Evolutionary conservation across 225 moss, liverwort and hornwort species (phyloP).

Genomic region (Pseudoscleropodium purum): DNA sequence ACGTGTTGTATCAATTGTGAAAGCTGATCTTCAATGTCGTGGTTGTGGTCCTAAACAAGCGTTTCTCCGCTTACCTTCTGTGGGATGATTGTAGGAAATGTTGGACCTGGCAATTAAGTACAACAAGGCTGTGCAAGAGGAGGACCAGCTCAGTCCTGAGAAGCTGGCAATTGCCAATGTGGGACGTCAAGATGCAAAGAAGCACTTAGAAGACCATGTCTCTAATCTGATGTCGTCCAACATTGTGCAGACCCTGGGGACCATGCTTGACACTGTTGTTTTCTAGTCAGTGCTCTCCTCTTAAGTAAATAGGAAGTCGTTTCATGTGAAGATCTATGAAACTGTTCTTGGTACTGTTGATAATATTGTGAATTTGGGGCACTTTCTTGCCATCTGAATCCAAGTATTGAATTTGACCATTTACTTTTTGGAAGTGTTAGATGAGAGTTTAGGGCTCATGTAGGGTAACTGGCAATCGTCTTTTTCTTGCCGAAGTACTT

Average conservation of each 20-base stretch:
- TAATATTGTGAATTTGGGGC: background rate
- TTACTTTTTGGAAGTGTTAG: background rate
- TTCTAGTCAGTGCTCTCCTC: conserved; percentile 31
- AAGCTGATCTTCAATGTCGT: background rate
- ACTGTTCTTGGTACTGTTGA: background rate
- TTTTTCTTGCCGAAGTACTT: background rate
- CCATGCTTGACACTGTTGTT: conserved; percentile 97
- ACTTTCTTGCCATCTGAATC: background rate
- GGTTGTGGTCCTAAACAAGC: background rate
- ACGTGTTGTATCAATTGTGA: background rate
- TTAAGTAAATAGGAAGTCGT: background rate
- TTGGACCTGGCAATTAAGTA: conserved; percentile 82
- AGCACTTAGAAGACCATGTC: conserved; percentile 87
- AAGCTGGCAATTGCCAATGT: conserved; percentile 91
- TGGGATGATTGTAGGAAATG: conserved; percentile 62
- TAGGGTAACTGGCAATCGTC: background rate
- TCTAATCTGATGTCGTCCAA: conserved; percentile 95
- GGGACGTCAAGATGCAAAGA: conserved; percentile 95
- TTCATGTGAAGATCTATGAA: background rate
- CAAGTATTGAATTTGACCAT: background rate
- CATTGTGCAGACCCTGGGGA: conserved; percentile 93
- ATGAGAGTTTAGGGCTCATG: background rate
- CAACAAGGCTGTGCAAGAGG: conserved; percentile 95
- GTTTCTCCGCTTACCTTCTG: background rate
- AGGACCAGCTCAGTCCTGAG: conserved; percentile 84